phyloP scores from a whole-genome alignment of 352 stramenopile genomes.

The Blastocystis sp. region DNA sequence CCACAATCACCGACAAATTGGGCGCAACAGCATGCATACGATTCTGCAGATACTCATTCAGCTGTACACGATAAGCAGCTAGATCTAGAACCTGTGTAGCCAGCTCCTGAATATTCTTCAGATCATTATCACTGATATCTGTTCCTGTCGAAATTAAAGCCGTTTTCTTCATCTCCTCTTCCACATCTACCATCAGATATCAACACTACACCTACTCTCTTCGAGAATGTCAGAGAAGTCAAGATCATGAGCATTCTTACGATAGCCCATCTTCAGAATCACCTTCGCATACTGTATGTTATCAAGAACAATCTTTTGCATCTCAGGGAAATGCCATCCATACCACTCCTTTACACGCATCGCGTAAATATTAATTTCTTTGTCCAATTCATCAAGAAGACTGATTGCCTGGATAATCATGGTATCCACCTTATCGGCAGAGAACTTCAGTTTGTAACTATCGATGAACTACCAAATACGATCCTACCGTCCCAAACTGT shows the following conservation, averaged over 20 bases:
- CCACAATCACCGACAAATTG: slow-evolving; percentile 98
- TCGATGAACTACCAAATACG: background rate
- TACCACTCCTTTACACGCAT: slow-evolving; percentile 99
- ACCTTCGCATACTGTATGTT: slow-evolving; percentile 96
- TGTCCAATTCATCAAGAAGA: slow-evolving; percentile 98
- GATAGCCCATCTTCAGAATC: slow-evolving; percentile 84
- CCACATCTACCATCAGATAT: slow-evolving; percentile 80
- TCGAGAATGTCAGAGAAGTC: slow-evolving; percentile 81
- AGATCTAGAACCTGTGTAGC: slow-evolving; percentile 77
- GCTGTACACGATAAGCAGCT: slow-evolving; percentile 84
- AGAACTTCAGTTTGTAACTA: slow-evolving; percentile 99
- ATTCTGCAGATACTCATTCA: slow-evolving; percentile 99
- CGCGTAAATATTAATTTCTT: slow-evolving; percentile 99
- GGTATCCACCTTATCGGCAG: slow-evolving; percentile 96
- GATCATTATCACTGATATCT: slow-evolving; percentile 95
- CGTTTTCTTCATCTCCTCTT: slow-evolving; percentile 88
- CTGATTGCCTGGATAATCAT: slow-evolving; percentile 99
- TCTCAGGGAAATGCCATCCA: slow-evolving; percentile 88
- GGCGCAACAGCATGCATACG: slow-evolving; percentile 98
- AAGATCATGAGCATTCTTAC: slow-evolving; percentile 81
- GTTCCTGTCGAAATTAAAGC: slow-evolving; percentile 98
- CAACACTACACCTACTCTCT: slow-evolving; percentile 73
- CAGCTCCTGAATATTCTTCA: slow-evolving; percentile 88
- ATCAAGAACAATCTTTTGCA: slow-evolving; percentile 92
- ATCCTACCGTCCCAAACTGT: slow-evolving; percentile 84